These are phyloP conservation scores for Pyrenochaeta sp. DNA, from an alignment of 2,329 filamentous ascomycete species.

Conservation along the genomic window DNA sequence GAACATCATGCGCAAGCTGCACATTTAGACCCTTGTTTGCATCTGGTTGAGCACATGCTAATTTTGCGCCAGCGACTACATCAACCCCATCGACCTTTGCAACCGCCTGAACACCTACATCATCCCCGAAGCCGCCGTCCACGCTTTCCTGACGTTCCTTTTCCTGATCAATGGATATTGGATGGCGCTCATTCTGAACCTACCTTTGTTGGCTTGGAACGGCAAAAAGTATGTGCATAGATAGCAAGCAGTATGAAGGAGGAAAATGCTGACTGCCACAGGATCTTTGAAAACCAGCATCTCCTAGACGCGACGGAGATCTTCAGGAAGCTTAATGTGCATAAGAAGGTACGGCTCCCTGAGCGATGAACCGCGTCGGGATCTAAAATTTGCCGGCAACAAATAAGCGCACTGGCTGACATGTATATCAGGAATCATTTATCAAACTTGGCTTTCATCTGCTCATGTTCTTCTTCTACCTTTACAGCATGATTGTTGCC, in stretches of 20 bases:
- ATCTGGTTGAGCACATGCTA: conserved; percentile 32
- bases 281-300: conserved; percentile 97
- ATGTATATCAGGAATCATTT: conserved; percentile 81
- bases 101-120: conserved; percentile 99
- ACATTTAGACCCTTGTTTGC: not conserved
- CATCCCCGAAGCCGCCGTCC: conserved; percentile 96
- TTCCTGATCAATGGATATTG: conserved; percentile 99
- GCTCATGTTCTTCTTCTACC: conserved; percentile 99
- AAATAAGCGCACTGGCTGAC: conserved; percentile 18
- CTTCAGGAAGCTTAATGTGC: conserved; percentile 97
- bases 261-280: conserved; percentile 56
- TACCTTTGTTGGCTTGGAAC: conserved; percentile 92
- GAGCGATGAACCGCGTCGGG: not conserved
- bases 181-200: conserved; percentile 89
- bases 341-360: conserved; percentile 84
- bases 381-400: not conserved
- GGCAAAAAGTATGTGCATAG: conserved; percentile 86
- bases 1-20: not conserved
- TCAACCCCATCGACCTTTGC: conserved; percentile 99
- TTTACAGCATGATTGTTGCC: conserved; percentile 98
- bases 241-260: not conserved
- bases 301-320: conserved; percentile 98
- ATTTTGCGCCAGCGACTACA: conserved; percentile 81
- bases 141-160: conserved; percentile 92
- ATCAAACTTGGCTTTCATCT: conserved; percentile 99